phyloP scores from a whole-genome alignment of 257 asterid species.

The Cinchona pubescens region DNA sequence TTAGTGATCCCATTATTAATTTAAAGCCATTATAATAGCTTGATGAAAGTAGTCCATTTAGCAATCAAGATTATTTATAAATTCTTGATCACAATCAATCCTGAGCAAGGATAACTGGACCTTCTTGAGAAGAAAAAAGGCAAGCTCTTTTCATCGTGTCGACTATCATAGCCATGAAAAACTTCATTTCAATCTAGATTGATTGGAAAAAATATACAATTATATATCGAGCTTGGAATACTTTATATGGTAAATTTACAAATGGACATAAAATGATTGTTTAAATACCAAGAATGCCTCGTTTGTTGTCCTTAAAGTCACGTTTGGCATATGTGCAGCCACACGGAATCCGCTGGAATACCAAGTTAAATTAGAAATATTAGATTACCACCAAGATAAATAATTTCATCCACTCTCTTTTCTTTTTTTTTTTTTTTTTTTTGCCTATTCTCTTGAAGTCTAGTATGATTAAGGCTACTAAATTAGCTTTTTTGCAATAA shows the following conservation, averaged over 20 bases:
- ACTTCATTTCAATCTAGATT: constrained; percentile 39
- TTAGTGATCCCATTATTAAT: not conserved
- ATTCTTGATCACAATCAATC: constrained; percentile 4
- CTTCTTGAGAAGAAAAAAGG: constrained; percentile 48
- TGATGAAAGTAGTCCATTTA: too few species aligned
- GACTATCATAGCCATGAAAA: constrained; percentile 38
- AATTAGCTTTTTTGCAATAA: too few species aligned
- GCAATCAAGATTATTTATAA: too few species aligned
- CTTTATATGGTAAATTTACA: not conserved
- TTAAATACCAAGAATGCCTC: constrained; percentile 28
- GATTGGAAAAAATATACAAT: not conserved
- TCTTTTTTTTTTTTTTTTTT: too few species aligned
- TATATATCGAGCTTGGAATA: not conserved
- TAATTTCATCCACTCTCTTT: too few species aligned
- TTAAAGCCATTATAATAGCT: not conserved
- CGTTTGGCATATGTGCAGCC: constrained; percentile 37
- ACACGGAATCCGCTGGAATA: constrained; percentile 41
- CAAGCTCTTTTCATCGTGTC: constrained; percentile 36
- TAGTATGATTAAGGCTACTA: too few species aligned
- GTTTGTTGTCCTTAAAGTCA: constrained; percentile 37
- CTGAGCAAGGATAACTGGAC: constrained; percentile 54
- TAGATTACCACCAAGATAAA: too few species aligned
- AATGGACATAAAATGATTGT: not conserved
- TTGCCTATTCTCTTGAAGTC: too few species aligned
- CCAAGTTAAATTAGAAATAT: not conserved